A percentile compares a stretch with the other conserved stretches of the same genome.
phyloP scores from a whole-genome alignment of 2,329 filamentous ascomycete genomes.

The Diaporthe ampelina region DNA sequence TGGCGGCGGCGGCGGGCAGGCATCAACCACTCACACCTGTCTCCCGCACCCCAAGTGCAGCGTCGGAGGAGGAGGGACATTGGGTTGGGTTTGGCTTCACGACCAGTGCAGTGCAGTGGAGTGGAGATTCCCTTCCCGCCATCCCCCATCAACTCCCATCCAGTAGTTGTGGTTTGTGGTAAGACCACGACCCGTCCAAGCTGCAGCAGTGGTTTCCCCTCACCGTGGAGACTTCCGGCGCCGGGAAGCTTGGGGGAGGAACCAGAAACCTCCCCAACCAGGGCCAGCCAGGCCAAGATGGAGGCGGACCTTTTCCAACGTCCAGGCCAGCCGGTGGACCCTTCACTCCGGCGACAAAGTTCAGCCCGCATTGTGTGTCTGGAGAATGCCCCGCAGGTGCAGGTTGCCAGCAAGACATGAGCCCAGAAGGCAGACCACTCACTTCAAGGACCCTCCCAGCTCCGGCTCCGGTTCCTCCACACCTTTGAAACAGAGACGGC shows the following conservation, averaged over 20 bases:
- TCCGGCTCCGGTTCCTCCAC: neutral
- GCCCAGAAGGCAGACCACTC: neutral
- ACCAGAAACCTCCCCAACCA: neutral
- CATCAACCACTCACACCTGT: neutral
- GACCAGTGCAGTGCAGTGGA: conserved; percentile 1
- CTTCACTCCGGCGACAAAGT: conserved; percentile 30
- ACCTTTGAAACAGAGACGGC: conserved; percentile 24
- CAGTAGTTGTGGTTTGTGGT: neutral
- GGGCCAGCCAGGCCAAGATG: neutral
- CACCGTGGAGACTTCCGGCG: conserved; percentile 4
- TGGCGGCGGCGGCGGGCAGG: neutral
- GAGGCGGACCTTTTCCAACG: neutral
- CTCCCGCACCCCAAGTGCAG: neutral
- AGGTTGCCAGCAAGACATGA: neutral
- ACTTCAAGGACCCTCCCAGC: conserved; percentile 13
- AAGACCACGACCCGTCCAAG: neutral
- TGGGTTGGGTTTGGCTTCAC: too few species aligned
- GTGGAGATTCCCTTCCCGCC: conserved; percentile 1
- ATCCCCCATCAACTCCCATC: neutral
- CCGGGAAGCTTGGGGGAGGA: neutral
- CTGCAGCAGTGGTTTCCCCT: conserved; percentile 8
- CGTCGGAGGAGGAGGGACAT: too few species aligned
- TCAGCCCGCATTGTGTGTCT: conserved; percentile 25
- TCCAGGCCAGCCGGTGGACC: conserved; percentile 20
- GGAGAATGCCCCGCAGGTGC: conserved; percentile 9